phyloP scores from a whole-genome alignment of 495 filamentous ascomycete genomes.

The Aspergillus baeticus region DNA sequence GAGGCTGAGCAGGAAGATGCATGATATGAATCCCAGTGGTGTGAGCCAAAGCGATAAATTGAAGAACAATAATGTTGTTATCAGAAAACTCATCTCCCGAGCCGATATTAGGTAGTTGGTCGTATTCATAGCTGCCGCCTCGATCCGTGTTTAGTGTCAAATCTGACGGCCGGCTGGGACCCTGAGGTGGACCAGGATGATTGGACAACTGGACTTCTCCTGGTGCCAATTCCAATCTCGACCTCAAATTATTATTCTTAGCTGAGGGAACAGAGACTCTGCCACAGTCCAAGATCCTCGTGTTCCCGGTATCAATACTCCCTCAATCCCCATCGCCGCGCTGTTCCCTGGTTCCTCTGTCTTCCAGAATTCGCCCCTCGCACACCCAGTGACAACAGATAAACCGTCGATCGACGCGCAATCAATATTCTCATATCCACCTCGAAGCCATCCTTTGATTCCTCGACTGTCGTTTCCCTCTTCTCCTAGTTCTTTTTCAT shows the following conservation, averaged over 20 bases:
- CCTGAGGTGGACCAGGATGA: background rate
- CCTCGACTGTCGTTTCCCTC: background rate
- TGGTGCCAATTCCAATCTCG: background rate
- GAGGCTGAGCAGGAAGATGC: background rate
- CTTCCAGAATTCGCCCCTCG: background rate
- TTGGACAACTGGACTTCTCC: background rate
- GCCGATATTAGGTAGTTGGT: too few relatives aligned
- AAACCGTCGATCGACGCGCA: background rate
- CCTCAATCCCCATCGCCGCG: background rate
- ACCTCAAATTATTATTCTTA: background rate
- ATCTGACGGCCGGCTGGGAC: background rate
- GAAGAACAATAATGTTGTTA: too few relatives aligned
- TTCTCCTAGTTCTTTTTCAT: background rate
- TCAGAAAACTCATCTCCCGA: too few relatives aligned
- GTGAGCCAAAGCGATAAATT: too few relatives aligned
- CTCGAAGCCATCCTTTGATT: background rate
- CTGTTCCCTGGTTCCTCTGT: background rate
- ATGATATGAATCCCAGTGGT: too few relatives aligned
- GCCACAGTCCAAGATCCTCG: background rate
- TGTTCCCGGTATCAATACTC: background rate
- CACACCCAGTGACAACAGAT: background rate
- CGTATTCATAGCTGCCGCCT: too few relatives aligned
- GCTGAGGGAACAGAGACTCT: background rate
- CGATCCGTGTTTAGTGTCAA: background rate
- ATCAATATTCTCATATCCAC: background rate